Base-by-base conservation (phyloP, 208 protist genomes). In the Leishmania braziliensis region DNA sequence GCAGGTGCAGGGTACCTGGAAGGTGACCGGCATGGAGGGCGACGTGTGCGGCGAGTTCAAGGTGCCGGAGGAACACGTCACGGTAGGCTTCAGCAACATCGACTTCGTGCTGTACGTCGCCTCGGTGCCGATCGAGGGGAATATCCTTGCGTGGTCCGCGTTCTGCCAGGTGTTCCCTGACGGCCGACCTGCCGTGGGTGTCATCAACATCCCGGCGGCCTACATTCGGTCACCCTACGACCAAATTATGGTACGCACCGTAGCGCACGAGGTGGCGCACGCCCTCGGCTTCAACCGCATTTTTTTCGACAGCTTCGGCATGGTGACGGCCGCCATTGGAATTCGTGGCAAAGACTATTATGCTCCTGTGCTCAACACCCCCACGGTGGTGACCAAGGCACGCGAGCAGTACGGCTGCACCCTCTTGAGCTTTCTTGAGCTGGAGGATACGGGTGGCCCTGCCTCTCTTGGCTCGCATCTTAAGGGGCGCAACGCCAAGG, bases 191-290 rank as follows among this genome's bases (percentile, higher is more conserved):
- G 29, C 88, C 26, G 80, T 90, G 36, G 90, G 85, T 20, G 88
- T 88, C 29, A 74, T 85, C 50, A 95, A 95, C 82, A 58, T 96
- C 16, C 80, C 83, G 8, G 84, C 92, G 1, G 69, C 50, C 46
- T 51, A 87, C 69, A 81, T 94, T 58, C 1, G 1, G 20, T 48
- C 51, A 0, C 12, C 0, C n/a, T 48, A 79, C 58, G 71, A 75
- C 33, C 63, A 72, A n/a, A 0, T 14, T 9, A 80, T 56, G 23
- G 69, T 87, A 4, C 88, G 88, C 70, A 73, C 75, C 12, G 75
- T 92, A 2, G 79, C 89, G 5, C 96, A 98, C 76, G 94, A 97
- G 85, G 81, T 98, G 0, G 80, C 92, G 5, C 96, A 98, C 87
- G 91, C 93, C 14, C 83, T 98, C 39, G 96, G 96, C 9, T 98